A percentile compares a stretch with the other conserved stretches of the same genome.
phyloP scores from a whole-genome alignment of 495 filamentous ascomycete genomes.

The Penicillium pancosmium region DNA sequence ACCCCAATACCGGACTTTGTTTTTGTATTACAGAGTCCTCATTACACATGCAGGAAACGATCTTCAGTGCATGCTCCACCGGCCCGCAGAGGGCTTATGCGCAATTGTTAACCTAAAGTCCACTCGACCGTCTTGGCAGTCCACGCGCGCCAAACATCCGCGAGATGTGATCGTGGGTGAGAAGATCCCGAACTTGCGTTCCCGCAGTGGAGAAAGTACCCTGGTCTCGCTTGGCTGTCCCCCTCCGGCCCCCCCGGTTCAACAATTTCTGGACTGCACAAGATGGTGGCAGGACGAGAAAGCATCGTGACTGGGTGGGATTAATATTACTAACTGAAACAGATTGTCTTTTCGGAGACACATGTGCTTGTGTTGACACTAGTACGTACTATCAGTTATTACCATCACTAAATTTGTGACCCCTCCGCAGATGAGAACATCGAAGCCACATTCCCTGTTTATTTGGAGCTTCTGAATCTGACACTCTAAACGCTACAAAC shows the following conservation, averaged over 20 bases:
- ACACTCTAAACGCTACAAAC: neutral
- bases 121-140: conserved; percentile 9
- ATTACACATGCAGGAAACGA: conserved; percentile 10
- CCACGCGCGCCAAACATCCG: conserved; percentile 3
- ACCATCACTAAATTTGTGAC: neutral
- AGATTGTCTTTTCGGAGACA: too few relatives aligned
- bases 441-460: neutral
- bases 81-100: conserved; percentile 6
- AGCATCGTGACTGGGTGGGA: neutral
- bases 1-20: conserved; percentile 9
- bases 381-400: neutral
- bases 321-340: neutral
- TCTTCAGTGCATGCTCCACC: conserved; percentile 18
- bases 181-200: conserved; percentile 1
- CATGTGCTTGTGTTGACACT: neutral
- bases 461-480: neutral
- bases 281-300: neutral
- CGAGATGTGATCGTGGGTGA: conserved; percentile 6
- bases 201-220: conserved; percentile 4
- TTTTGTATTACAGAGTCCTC: conserved; percentile 16
- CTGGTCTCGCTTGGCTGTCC: neutral
- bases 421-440: neutral
- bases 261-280: neutral
- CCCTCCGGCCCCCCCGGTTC: neutral
- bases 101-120: conserved; percentile 12